Percentiles rank a stretch among this genome's conserved stretches.
These are phyloP conservation scores for Fragaria nilgerrensis DNA, from an alignment of 306 rosid species.

Conservation along the genomic window DNA sequence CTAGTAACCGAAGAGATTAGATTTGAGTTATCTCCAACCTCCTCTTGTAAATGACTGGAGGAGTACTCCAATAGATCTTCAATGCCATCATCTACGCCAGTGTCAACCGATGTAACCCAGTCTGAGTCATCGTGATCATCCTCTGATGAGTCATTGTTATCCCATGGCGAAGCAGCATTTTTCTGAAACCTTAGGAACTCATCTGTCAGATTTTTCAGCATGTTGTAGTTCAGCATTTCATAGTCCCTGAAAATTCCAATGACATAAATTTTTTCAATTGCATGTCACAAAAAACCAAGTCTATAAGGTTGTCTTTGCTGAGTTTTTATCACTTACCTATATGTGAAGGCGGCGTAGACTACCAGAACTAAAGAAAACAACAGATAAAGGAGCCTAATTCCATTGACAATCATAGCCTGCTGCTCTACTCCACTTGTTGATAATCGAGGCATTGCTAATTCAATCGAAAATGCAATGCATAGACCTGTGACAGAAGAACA, in stretches of 20 bases:
- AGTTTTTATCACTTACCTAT: constrained; percentile 1
- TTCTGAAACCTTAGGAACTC: constrained; percentile 7
- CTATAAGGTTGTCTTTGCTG: not conserved
- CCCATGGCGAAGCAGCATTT: constrained; percentile 1
- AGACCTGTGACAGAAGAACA: constrained; percentile 5
- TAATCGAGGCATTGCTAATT: constrained; percentile 8
- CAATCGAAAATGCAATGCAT: constrained; percentile 3
- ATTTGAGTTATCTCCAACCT: constrained; percentile 50
- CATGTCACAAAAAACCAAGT: not conserved
- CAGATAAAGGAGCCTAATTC: constrained; percentile 10
- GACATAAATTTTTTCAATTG: not conserved
- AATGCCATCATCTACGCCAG: constrained; percentile 10
- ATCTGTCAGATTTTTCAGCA: constrained; percentile 16
- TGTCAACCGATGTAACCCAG: constrained; percentile 23
- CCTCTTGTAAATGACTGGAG: constrained; percentile 26
- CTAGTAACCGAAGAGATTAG: constrained; percentile 19
- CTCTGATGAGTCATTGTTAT: not conserved
- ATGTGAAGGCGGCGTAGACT: constrained; percentile 17
- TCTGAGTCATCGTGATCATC: not conserved
- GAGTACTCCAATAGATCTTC: constrained; percentile 4
- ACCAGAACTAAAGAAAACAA: constrained; percentile 1
- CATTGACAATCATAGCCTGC: not conserved
- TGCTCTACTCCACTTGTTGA: constrained; percentile 18
- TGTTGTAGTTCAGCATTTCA: constrained; percentile 15
- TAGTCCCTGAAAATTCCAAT: constrained; percentile 19